Evolutionary conservation across 2,329 filamentous ascomycete genomes (phyloP).

Genomic region (Phoma sp.): DNA sequence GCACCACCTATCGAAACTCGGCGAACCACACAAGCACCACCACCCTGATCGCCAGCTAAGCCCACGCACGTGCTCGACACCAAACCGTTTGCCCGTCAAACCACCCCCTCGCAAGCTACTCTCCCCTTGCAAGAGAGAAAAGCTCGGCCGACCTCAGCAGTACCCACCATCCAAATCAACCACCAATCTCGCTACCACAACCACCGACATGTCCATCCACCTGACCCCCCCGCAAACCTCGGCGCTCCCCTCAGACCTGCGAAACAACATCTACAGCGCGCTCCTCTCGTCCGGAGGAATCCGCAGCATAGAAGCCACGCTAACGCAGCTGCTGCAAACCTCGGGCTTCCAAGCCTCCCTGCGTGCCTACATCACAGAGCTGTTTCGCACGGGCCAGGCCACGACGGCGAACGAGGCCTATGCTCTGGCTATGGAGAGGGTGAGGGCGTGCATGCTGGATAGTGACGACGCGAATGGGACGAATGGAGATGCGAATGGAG

Average conservation of each 20-base stretch:
- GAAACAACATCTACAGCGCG: slow-evolving; percentile 53
- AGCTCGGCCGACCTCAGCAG: no score
- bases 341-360: slow-evolving; percentile 66
- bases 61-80: slow-evolving; percentile 6
- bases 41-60: slow-evolving; percentile 6
- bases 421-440: slow-evolving; percentile 56
- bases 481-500: slow-evolving; percentile 35
- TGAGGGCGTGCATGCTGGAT: slow-evolving; percentile 20
- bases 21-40: neutral
- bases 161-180: no score
- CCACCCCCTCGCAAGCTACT: no score
- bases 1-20: slow-evolving; percentile 1
- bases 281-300: slow-evolving; percentile 59
- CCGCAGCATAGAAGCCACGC: slow-evolving; percentile 61
- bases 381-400: slow-evolving; percentile 64
- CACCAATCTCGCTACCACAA: slow-evolving; percentile 8
- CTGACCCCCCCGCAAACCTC: slow-evolving; percentile 47
- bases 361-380: slow-evolving; percentile 59
- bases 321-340: slow-evolving; percentile 62
- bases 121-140: neutral
- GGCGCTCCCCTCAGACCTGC: slow-evolving; percentile 48
- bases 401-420: slow-evolving; percentile 64
- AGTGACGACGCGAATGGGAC: no score
- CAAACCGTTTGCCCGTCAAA: slow-evolving; percentile 4
- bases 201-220: slow-evolving; percentile 28